Evolutionary conservation across 164 flowering plant species (phyloP).

Genomic region (Aristolochia fimbriata): DNA sequence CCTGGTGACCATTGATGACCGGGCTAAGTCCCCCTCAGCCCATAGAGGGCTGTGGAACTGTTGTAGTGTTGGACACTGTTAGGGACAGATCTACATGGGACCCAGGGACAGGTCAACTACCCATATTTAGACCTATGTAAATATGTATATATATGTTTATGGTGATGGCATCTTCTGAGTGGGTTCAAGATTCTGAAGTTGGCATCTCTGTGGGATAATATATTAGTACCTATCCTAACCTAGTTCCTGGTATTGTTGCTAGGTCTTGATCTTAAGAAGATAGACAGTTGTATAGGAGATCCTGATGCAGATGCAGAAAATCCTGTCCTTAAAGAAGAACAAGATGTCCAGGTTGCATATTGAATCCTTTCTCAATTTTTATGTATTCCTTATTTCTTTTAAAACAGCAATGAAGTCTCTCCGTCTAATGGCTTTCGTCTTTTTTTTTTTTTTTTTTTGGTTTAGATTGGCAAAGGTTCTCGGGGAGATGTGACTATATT

Average conservation of each 20-base stretch:
- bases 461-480: slow-evolving; percentile 78
- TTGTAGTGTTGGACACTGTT: too few species aligned
- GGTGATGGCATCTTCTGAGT: too few species aligned
- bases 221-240: not conserved
- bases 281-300: slow-evolving; percentile 75
- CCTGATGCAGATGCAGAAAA: slow-evolving; percentile 73
- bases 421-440: not conserved
- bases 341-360: slow-evolving; percentile 63
- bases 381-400: not conserved
- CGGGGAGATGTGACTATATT: slow-evolving; percentile 96
- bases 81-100: too few species aligned
- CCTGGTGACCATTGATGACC: too few species aligned
- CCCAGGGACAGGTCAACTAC: too few species aligned
- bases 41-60: too few species aligned
- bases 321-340: slow-evolving; percentile 74
- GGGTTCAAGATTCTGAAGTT: too few species aligned
- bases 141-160: too few species aligned
- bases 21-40: too few species aligned
- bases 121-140: too few species aligned
- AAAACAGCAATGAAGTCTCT: not conserved
- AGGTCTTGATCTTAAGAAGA: slow-evolving; percentile 63
- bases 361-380: not conserved
- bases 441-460: not conserved
- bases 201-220: too few species aligned
- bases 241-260: not conserved